A percentile compares a stretch with the other conserved stretches of the same genome.
phyloP scores from a whole-genome alignment of 169 alveolate genomes.

The Amoebophrya sp. region DNA sequence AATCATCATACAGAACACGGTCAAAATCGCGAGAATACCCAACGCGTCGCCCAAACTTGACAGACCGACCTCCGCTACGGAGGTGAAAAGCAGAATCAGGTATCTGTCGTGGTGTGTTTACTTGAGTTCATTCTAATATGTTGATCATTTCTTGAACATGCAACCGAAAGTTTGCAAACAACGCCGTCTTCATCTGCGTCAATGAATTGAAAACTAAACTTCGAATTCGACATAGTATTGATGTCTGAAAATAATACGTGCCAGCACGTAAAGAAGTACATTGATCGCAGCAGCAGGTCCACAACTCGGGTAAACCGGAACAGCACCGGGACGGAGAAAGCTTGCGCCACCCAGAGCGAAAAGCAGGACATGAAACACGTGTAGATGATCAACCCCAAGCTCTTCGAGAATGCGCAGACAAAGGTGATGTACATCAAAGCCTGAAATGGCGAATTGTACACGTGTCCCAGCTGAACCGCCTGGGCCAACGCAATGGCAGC shows the following conservation, averaged over 20 bases:
- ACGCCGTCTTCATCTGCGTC: too few species aligned
- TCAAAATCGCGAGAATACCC: not conserved
- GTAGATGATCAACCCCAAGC: slow-evolving; percentile 15
- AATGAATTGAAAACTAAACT: too few species aligned
- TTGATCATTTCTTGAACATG: too few species aligned
- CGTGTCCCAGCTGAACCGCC: not conserved
- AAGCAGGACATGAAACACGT: not conserved
- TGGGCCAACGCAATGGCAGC: not conserved
- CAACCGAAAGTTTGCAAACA: too few species aligned
- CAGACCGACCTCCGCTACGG: not conserved
- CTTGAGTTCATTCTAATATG: too few species aligned
- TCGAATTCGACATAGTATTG: too few species aligned
- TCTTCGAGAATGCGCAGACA: slow-evolving; percentile 6
- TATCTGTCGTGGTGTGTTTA: not conserved
- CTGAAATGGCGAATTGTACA: not conserved
- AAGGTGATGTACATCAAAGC: slow-evolving; percentile 11
- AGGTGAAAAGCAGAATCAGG: not conserved
- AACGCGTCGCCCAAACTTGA: not conserved
- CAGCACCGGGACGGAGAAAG: slow-evolving; percentile 4
- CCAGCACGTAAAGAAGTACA: not conserved
- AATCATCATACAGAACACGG: slow-evolving; percentile 9
- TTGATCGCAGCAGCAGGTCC: not conserved
- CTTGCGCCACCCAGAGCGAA: slow-evolving; percentile 2
- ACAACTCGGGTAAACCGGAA: not conserved
- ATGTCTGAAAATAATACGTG: too few species aligned